Evolutionary conservation across 2,329 filamentous ascomycete species (phyloP), one percentile per base, ranked within the genome.

Genomic region (Neonectria punicea): DNA sequence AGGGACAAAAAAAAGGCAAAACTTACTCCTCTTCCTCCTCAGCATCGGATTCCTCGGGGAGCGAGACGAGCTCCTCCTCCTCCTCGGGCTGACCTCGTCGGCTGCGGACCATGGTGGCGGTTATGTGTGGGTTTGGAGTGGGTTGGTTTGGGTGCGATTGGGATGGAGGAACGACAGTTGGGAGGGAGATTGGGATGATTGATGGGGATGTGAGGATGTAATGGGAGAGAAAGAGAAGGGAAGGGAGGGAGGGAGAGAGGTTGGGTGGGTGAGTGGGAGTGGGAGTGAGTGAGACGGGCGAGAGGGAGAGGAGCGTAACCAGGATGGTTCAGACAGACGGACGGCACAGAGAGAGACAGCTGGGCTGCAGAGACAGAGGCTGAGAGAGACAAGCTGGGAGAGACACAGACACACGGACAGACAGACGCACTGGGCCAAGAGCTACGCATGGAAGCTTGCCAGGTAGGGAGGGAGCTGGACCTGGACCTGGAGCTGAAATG

Each of bases 11-110:
- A 30, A 32, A 53, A 57, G 50, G 51, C n/a, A 30, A 36, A 32
- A 75, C 84, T 82, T 82, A 86, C 85, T 86, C 85, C 75, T 86
- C 83, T 75, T 86, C 84, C 72, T 86, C 84, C 73, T 84, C 83
- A 47, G 81, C 83, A 65, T 85, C 83, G 53, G 82, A 81, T 53
- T 81, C 84, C 65, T 85, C 84, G 58, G 85, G 84, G 59, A 87
- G 83, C 66, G 84, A 85, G 66, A 87, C 82, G 36, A 87, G 83
- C 78, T 86, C 84, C 63, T 86, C 84, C 75, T 85, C 82, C 69
- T 85, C 83, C 53, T 73, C 70, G 34, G 49, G 49, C 49, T 63
- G 61, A 58, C 61, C 61, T 63, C 61, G 61, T 58, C 61, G 61
- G 61, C 47, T 50, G 41, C 61, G 61, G 41, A 63, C 61, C 61